These are phyloP conservation scores for Magnaporthiopsis incrustans DNA, from an alignment of 2,329 filamentous ascomycete genomes.

Conservation along the genomic window DNA sequence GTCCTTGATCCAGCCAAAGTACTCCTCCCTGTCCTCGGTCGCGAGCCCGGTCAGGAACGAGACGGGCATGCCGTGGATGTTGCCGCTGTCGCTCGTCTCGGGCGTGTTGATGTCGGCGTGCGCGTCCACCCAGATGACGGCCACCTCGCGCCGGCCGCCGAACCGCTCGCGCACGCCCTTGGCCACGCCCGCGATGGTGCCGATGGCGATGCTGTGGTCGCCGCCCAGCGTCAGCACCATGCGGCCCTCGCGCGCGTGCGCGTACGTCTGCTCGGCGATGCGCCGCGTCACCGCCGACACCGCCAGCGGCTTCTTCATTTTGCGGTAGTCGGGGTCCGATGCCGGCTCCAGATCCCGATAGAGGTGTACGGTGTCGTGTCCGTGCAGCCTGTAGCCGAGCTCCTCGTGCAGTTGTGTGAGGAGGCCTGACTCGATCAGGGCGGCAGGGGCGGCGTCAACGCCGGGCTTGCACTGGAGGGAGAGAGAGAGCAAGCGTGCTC, in stretches of 20 bases:
- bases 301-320: slow-evolving; percentile 88
- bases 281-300: slow-evolving; percentile 78
- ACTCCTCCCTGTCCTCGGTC: slow-evolving; percentile 63
- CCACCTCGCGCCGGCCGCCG: slow-evolving; percentile 61
- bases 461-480: slow-evolving; percentile 68
- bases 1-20: slow-evolving; percentile 83
- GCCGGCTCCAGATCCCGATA: slow-evolving; percentile 69
- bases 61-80: slow-evolving; percentile 97
- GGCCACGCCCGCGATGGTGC: slow-evolving; percentile 80
- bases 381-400: slow-evolving; percentile 79
- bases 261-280: slow-evolving; percentile 79
- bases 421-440: slow-evolving; percentile 81
- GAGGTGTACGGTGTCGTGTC: slow-evolving; percentile 73
- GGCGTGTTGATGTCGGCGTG: slow-evolving; percentile 98
- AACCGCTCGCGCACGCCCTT: slow-evolving; percentile 80
- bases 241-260: slow-evolving; percentile 72
- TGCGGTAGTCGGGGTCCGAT: slow-evolving; percentile 69
- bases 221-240: slow-evolving; percentile 90
- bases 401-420: slow-evolving; percentile 76
- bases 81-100: slow-evolving; percentile 80
- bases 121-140: slow-evolving; percentile 97
- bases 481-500: slow-evolving; percentile 10
- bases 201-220: slow-evolving; percentile 94
- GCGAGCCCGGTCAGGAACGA: slow-evolving; percentile 84
- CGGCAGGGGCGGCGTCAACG: slow-evolving; percentile 83